Conservation (phyloP, 352 stramenopile genomes). For the Hyaloperonospora brassicae region DNA sequence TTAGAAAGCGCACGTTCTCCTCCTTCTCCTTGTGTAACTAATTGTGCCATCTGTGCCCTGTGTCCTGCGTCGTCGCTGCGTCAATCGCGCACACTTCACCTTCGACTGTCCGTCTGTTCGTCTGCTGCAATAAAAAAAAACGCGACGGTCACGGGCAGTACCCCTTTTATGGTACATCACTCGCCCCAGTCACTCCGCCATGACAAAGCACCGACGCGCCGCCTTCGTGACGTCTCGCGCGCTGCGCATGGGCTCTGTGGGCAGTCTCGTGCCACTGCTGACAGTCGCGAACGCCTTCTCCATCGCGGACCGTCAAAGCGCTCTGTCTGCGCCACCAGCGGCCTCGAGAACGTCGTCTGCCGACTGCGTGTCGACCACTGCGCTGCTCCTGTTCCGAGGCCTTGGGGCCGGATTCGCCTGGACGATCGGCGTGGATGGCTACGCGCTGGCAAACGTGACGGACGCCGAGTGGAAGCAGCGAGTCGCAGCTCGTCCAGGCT, state of each 20-base stretch:
- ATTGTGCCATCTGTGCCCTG: no score
- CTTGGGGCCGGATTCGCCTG: slow-evolving; percentile 59
- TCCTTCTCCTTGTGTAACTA: neutral
- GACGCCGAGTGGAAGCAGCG: slow-evolving; percentile 33
- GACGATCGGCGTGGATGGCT: slow-evolving; percentile 69
- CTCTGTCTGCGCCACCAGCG: slow-evolving; percentile 7
- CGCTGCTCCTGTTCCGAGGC: slow-evolving; percentile 50
- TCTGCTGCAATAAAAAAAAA: neutral
- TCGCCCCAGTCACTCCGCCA: slow-evolving; percentile 2
- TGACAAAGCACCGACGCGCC: slow-evolving; percentile 5
- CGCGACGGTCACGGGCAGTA: slow-evolving; percentile 11
- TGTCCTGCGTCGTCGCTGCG: no score
- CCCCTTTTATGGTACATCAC: slow-evolving; percentile 7
- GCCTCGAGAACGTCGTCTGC: slow-evolving; percentile 31
- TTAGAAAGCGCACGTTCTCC: neutral
- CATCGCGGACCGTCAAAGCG: slow-evolving; percentile 10
- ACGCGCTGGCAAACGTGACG: slow-evolving; percentile 37
- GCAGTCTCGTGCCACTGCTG: slow-evolving; percentile 20
- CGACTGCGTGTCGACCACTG: slow-evolving; percentile 63
- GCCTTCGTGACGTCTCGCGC: neutral
- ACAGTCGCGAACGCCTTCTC: slow-evolving; percentile 8
- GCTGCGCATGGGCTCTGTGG: slow-evolving; percentile 8
- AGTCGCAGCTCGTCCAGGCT: slow-evolving; percentile 18
- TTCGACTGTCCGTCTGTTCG: neutral
- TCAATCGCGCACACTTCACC: no score